Conservation (phyloP, 2,329 filamentous ascomycete genomes). For the Fusarium sp. region DNA sequence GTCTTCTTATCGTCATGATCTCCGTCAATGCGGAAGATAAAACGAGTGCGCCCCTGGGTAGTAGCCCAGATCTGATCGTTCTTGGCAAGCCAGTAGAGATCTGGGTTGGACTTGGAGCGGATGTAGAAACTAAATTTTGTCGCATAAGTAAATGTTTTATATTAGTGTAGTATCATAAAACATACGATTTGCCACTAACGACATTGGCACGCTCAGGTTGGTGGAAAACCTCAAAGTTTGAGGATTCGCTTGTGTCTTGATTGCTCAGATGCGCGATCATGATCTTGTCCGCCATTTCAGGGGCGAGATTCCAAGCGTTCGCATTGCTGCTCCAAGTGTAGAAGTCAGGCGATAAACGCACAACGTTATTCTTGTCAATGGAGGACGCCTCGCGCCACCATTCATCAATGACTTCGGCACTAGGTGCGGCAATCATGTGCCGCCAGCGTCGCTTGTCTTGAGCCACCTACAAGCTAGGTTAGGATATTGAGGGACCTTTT, state of each 20-base stretch:
- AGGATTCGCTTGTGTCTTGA: not conserved
- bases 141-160: no score
- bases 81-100: slow-evolving; percentile 8
- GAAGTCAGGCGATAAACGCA: not conserved
- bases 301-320: not conserved
- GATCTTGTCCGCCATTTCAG: not conserved
- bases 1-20: not conserved
- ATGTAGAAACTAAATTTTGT: no score
- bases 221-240: not conserved
- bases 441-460: no score
- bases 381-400: slow-evolving; percentile 10
- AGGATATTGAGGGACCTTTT: no score
- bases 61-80: not conserved
- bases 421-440: no score
- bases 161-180: no score
- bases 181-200: not conserved
- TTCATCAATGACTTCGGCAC: not conserved
- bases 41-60: not conserved
- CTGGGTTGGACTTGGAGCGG: slow-evolving; percentile 9
- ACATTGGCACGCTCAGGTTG: not conserved
- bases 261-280: not conserved
- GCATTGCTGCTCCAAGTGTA: not conserved
- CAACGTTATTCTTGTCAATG: no score
- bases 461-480: no score
- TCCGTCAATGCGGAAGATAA: not conserved